Evolutionary conservation across 108 stramenopile genomes (phyloP), one percentile per base, ranked within the genome.

Genomic region (Nitzschia sp.): DNA sequence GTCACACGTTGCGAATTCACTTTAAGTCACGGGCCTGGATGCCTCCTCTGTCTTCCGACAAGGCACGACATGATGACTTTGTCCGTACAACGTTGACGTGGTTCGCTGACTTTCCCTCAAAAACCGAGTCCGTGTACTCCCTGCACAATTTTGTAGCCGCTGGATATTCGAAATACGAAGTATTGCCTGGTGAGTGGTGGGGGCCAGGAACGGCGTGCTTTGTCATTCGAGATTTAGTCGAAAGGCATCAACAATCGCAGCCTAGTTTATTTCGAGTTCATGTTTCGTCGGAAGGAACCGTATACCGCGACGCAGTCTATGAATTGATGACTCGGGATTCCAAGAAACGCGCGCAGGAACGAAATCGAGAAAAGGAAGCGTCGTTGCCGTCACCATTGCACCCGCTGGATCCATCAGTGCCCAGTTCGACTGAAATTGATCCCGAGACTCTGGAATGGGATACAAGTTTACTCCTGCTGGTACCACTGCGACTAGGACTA

Each of bases 121-220:
- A 53, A 47, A 67, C 46, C 24, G 74, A 79, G 33, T 74, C 67
- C 33, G 15, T 78, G 3, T 95, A 90, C 75, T 90, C 89, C 1
- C 62, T 92, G 26, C 92, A 94, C 61, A 91, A 94, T 59, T 94
- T 96, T 89, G 85, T 88, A 3, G 92, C 92, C 11, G 85, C 88
- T 6, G 95, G 92, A 33, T 48, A 90, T 19, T 76, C 84, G 31
- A 69, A 82, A 53, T 84, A 83, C 56, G 87, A 93, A 55, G 79
- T 81, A 9, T 59, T 96, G 8, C 92, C 92, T 11, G 95, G 95
- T 42, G 95, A 96, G 66, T 96, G 95, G 95, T 94, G 89, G 48
- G 95, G 95, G 8, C 95, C 95, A 26, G 85, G 82, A 1, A 91
- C 89, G 4, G 95, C 85, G 3, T 89, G 91, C 56, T 81, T 84